Evolutionary conservation across 176 grass and related monocot genomes (phyloP), one percentile per base, ranked within the genome.

Genomic region (Oryza officinalis): DNA sequence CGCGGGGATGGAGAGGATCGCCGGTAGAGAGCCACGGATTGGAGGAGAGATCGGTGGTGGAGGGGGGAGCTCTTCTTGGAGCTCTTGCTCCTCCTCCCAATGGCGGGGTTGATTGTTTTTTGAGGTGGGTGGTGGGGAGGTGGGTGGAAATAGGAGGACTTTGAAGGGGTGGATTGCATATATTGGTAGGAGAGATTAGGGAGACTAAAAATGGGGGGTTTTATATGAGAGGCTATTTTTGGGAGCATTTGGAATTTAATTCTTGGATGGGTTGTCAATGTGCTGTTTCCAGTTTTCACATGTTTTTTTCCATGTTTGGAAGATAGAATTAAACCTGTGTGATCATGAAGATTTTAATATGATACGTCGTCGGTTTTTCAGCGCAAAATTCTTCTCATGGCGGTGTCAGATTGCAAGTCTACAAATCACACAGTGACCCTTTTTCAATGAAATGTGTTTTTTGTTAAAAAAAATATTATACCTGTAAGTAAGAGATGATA

Each of bases 181-280:
- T 78, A 86, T 67, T 65, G 27, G 27, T 33, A 46, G 77, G 54
- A 82, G 33, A 86, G 54, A 47, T 72, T 74, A 82, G 59, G 54
- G 67, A 66, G 79, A 68, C 88, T 90, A 90, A 86, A 90, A 86
- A 63, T 90, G 88, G 88, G 22, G 25, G 30, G 44, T 38, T 27
- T 80, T 46, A 18, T 38, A 45, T 25, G 57, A 61, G 22, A 6
- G 37, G 47, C 84, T 79, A 79, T 83, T 68, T 67, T 45, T 73
- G 46, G 67, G 65, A 14, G 28, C 60, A 37, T 60, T 60, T 60
- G 57, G 57, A 46, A 61, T 6, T 5, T 57, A 57, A 57, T 57
- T 57, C 67, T 74, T 76, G 23, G 60, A 1, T 33, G 25, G 1
- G 15, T 44, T 68, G 44, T 1, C 77, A 23, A 67, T 67, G 77